Evolutionary conservation across 2,329 filamentous ascomycete species (phyloP).

Genomic region (Amylocarpus encephaloides): DNA sequence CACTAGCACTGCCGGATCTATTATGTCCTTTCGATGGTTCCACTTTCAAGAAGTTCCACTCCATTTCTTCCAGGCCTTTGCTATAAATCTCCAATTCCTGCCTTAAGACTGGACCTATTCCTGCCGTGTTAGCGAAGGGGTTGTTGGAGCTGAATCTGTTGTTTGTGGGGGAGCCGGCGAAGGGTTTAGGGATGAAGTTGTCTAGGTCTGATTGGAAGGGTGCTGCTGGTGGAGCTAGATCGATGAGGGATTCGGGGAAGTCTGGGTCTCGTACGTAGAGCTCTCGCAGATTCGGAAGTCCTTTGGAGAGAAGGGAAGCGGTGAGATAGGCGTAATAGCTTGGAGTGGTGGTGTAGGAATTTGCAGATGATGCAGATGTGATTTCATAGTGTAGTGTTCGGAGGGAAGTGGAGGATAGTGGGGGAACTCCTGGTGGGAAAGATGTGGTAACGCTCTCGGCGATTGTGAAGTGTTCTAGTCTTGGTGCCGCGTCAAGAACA

Average conservation of each 20-base stretch:
- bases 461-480: conserved; percentile 44
- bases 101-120: conserved; percentile 36
- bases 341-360: conserved; percentile 49
- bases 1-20: conserved; percentile 32
- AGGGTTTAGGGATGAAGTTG: conserved; percentile 23
- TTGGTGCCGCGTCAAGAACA: conserved; percentile 37
- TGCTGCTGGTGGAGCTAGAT: conserved; percentile 56
- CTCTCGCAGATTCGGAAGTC: conserved; percentile 64
- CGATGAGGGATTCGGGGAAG: conserved; percentile 73
- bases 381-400: conserved; percentile 78
- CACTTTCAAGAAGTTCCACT: conserved; percentile 62
- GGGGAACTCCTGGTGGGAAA: conserved; percentile 53
- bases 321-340: conserved; percentile 83
- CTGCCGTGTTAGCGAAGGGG: conserved; percentile 25
- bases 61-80: conserved; percentile 60
- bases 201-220: conserved; percentile 39
- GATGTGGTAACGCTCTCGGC: conserved; percentile 49
- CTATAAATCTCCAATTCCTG: conserved; percentile 57
- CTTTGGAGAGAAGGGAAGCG: conserved; percentile 69
- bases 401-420: conserved; percentile 63
- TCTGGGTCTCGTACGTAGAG: conserved; percentile 81
- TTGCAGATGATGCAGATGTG: conserved; percentile 49
- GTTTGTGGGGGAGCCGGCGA: conserved; percentile 10
- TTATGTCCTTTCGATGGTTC: conserved; percentile 38
- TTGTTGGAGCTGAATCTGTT: conserved; percentile 31